Conservation (phyloP, 169 alveolate genomes). For the Prorocentrum cordatum region DNA sequence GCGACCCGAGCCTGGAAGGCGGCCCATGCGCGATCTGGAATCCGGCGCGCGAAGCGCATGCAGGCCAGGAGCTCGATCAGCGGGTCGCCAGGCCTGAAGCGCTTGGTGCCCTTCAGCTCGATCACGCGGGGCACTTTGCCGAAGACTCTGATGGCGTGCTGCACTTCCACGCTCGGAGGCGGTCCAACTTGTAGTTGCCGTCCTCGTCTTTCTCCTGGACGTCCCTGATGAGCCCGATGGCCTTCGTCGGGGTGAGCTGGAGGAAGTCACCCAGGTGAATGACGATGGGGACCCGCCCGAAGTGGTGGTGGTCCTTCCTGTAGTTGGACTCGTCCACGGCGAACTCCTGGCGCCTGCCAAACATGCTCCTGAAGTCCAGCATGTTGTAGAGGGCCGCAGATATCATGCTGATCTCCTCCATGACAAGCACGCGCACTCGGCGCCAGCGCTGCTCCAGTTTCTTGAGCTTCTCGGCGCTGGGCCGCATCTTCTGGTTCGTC, state of each 20-base stretch:
- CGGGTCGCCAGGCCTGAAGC: no score
- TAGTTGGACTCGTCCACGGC: background rate
- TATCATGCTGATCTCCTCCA: constrained; percentile 8
- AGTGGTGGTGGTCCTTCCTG: background rate
- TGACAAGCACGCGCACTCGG: background rate
- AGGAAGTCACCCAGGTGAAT: constrained; percentile 8
- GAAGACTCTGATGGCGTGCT: background rate
- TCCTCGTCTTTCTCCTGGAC: background rate
- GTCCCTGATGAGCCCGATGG: no score
- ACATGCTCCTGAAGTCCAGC: constrained; percentile 5
- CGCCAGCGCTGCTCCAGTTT: background rate
- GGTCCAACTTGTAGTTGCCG: background rate
- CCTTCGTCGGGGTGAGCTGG: background rate
- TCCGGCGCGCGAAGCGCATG: background rate
- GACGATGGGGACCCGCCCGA: background rate
- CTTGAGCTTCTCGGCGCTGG: background rate
- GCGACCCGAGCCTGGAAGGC: background rate
- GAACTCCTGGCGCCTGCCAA: background rate
- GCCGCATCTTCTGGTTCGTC: background rate
- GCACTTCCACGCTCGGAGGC: background rate
- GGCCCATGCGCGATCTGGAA: background rate
- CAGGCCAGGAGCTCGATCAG: no score
- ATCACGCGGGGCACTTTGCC: background rate
- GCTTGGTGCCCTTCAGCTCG: background rate
- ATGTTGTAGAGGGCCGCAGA: constrained; percentile 8